Percentiles rank a stretch among this genome's conserved stretches.
These are phyloP conservation scores for Phytomonas serpens DNA, from an alignment of 208 protist species.

Conservation along the genomic window DNA sequence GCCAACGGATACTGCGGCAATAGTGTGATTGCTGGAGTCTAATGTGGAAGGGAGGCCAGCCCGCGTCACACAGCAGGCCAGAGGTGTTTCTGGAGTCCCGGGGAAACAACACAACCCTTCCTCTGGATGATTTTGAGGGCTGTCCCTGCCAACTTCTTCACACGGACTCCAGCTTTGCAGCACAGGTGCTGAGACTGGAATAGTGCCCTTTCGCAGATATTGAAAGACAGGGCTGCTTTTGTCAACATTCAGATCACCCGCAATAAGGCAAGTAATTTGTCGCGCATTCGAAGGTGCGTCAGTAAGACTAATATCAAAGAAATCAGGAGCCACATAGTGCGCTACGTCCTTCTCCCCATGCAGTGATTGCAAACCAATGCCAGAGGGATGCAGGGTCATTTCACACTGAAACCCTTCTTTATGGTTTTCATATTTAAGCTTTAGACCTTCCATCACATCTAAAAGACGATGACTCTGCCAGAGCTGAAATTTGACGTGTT, in stretches of 20 bases:
- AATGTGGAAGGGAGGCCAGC: not conserved
- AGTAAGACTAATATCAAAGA: constrained; percentile 12
- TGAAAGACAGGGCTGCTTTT: constrained; percentile 29
- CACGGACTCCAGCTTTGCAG: not conserved
- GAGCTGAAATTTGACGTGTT: constrained; percentile 68
- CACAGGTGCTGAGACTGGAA: not conserved
- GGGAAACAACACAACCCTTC: not conserved
- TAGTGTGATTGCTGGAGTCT: not conserved
- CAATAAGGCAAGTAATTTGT: constrained; percentile 44
- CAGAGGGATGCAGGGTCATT: not conserved
- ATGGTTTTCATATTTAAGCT: constrained; percentile 39
- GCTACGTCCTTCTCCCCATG: constrained; percentile 9
- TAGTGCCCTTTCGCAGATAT: constrained; percentile 28
- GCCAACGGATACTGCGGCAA: not conserved
- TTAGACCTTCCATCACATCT: constrained; percentile 39
- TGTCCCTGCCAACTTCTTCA: not conserved
- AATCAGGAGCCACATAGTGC: constrained; percentile 10
- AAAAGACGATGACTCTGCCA: constrained; percentile 74
- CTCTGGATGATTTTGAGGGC: not conserved
- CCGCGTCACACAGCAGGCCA: not conserved
- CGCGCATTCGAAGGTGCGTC: not conserved
- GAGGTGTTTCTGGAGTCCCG: not conserved
- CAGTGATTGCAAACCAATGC: not conserved
- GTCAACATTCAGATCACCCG: constrained; percentile 83
- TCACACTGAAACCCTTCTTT: not conserved